Base-by-base conservation (phyloP, 306 rosid genomes). In the Purshia tridentata region DNA sequence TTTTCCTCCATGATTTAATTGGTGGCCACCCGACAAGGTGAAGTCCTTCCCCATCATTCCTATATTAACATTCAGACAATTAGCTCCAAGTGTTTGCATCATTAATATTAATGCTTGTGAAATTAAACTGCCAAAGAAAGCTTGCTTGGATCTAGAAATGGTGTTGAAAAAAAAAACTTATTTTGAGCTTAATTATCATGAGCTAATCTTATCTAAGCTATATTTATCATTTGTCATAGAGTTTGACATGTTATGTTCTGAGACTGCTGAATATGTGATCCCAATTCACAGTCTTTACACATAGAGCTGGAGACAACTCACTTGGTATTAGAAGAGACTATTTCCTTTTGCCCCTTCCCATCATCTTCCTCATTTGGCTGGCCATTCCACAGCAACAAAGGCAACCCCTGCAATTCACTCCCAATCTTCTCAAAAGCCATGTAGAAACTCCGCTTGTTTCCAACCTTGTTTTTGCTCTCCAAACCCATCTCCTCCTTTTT, bases 1-100 rank as follows among this genome's bases (percentile, higher is more conserved):
- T 90, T 79, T 80, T 87, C 78, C 93, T 87, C 87, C 92, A 90
- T 55, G 96, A 78, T 63, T 86, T 87, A 42, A 93, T 84, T 15
- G 97, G 98, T 68, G 98, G 98, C 98, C 98, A 93, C 70, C 98
- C 98, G 79, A 90, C 93, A 14, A 83, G 70, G 45, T 73, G 56
- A 8, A 72, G 76, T 69, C 75, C 80, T 68, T 85, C 88, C 74
- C 54, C 79, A 9, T 67, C 77, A 15, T 68, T 76, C 67, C 91
- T 82, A 45, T n/a, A 9, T 42, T 19, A 50, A 63, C 16, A 42
- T 47, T 37, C 16, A 40, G 50, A 66, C 35, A 72, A 53, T 29
- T 29, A 29, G 35, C 35, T 29, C 35, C 35, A 29, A 29, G 35
- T 29, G 35, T 29, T 29, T 29, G 35, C 35, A 29, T 29, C 35